Percentiles rank a stretch among this genome's conserved stretches.
Evolutionary conservation across 2,329 filamentous ascomycete species (phyloP).

Genomic region (Metarhizium humberi): DNA sequence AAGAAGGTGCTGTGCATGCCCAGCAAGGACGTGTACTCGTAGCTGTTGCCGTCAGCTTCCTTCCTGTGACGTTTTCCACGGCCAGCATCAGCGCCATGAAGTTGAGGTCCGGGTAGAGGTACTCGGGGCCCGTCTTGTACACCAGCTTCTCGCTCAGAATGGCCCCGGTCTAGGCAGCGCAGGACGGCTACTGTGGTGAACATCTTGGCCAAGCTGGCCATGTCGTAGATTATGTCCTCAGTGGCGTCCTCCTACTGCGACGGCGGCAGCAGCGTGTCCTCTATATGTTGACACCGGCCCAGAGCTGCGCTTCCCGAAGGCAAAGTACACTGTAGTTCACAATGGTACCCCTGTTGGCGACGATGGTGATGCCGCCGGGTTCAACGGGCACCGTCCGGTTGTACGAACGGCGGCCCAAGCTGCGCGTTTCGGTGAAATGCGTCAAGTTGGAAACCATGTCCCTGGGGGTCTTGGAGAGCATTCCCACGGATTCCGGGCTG

Average conservation of each 20-base stretch:
- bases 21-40: conserved; percentile 14
- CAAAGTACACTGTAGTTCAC: conserved; percentile 14
- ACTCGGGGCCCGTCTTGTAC: conserved; percentile 17
- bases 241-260: conserved; percentile 17
- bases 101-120: conserved; percentile 24
- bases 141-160: conserved; percentile 17
- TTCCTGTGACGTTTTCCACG: conserved; percentile 18
- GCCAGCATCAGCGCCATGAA: conserved; percentile 23
- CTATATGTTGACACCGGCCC: conserved; percentile 17
- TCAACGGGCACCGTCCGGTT: conserved; percentile 12
- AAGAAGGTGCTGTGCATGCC: conserved; percentile 23
- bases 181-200: conserved; percentile 25
- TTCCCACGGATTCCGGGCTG: conserved; percentile 17
- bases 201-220: conserved; percentile 28
- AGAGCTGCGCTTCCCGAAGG: conserved; percentile 16
- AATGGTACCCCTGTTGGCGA: conserved; percentile 13
- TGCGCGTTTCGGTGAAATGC: conserved; percentile 9
- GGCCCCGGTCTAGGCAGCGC: conserved; percentile 19
- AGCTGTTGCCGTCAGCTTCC: conserved; percentile 16
- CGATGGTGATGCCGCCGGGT: conserved; percentile 14
- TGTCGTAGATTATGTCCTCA: conserved; percentile 27
- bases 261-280: conserved; percentile 17
- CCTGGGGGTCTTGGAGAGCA: conserved; percentile 14
- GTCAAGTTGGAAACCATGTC: conserved; percentile 15
- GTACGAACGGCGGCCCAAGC: conserved; percentile 1